These are phyloP conservation scores for Punica granatum DNA, from an alignment of 345 rosid species.

Conservation along the genomic window DNA sequence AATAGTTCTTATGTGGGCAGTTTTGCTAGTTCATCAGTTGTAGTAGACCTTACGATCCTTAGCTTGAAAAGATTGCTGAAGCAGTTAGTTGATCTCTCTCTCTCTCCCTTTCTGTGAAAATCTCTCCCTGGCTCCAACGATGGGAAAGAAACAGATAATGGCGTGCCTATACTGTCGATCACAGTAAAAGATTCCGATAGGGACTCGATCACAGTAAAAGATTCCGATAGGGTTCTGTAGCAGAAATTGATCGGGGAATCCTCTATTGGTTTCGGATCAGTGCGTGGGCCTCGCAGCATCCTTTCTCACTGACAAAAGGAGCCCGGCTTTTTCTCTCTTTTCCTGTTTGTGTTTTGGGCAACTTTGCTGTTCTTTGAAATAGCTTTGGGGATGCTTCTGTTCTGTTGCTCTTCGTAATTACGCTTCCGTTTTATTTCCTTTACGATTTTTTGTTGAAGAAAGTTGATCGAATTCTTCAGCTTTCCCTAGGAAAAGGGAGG, in stretches of 20 bases:
- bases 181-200: not conserved
- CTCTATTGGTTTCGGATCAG: not conserved
- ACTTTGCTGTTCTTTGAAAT: not conserved
- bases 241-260: not conserved
- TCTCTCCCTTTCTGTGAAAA: not conserved
- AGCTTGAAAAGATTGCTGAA: slow-evolving; percentile 1
- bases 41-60: not conserved
- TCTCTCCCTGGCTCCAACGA: not conserved
- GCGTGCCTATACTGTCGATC: not conserved
- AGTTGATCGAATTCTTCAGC: not conserved
- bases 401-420: not conserved
- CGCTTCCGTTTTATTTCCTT: not conserved
- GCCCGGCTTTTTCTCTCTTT: not conserved
- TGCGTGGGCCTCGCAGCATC: not conserved
- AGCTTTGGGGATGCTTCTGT: not conserved
- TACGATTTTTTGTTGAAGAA: not conserved
- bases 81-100: not conserved
- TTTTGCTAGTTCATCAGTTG: slow-evolving; percentile 1
- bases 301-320: not conserved
- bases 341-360: not conserved
- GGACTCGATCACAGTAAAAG: no score
- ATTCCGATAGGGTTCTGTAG: no score
- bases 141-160: no score
- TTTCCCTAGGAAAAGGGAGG: not conserved
- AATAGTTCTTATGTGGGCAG: not conserved